Conservation (phyloP, 208 protist species). For the Crithidia bombi region DNA sequence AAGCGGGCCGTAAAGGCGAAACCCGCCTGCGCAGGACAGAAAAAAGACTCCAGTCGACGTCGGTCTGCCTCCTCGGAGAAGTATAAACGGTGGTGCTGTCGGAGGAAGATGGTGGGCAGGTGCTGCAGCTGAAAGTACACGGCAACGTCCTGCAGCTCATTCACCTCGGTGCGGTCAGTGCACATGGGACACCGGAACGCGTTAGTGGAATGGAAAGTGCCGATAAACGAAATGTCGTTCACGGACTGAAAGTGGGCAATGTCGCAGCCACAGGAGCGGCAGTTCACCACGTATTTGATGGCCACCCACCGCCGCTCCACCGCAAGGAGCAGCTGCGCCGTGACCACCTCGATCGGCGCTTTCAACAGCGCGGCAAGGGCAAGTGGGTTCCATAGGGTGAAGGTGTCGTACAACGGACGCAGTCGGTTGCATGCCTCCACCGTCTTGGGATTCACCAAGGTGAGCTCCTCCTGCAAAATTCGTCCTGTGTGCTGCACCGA, state of each 20-base stretch:
- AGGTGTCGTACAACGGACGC: conserved; percentile 58
- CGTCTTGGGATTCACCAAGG: conserved; percentile 35
- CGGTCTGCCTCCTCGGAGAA: conserved; percentile 61
- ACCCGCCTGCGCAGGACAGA: conserved; percentile 66
- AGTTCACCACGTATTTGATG: conserved; percentile 71
- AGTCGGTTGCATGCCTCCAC: conserved; percentile 53
- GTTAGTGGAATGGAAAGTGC: conserved; percentile 73
- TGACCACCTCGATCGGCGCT: conserved; percentile 53
- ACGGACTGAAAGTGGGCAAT: conserved; percentile 59
- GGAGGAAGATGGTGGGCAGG: conserved; percentile 45
- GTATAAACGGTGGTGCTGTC: conserved; percentile 73
- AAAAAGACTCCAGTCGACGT: conserved; percentile 64
- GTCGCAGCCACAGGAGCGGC: conserved; percentile 80
- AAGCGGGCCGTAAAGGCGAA: conserved; percentile 61
- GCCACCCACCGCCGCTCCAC: conserved; percentile 64
- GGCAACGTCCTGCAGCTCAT: conserved; percentile 46
- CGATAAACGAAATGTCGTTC: conserved; percentile 65
- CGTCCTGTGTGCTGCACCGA: conserved; percentile 45
- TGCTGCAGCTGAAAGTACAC: conserved; percentile 74
- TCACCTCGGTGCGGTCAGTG: conserved; percentile 67
- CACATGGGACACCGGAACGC: conserved; percentile 78
- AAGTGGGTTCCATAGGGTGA: conserved; percentile 82
- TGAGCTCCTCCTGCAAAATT: conserved; percentile 37
- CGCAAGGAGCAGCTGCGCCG: conserved; percentile 79
- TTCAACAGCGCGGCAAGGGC: conserved; percentile 60